Evolutionary conservation across 2,329 filamentous ascomycete genomes (phyloP).

Genomic region (Diplocarpon rosae): DNA sequence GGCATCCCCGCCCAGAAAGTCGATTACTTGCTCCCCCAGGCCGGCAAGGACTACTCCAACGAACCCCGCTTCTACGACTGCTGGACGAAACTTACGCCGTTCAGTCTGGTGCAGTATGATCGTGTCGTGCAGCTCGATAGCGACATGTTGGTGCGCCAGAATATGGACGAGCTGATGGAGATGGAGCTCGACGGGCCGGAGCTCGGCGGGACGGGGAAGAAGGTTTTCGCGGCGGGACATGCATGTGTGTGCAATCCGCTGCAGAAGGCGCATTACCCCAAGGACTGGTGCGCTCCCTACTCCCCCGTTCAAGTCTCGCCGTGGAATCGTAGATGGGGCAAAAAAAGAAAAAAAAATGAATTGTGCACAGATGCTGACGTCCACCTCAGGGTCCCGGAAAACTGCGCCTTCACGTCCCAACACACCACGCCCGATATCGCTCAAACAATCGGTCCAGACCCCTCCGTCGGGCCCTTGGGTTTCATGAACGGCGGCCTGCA

Average conservation of each 20-base stretch:
- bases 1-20: slow-evolving; percentile 60
- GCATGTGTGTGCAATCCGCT: slow-evolving; percentile 82
- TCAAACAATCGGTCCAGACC: slow-evolving; percentile 35
- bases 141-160: slow-evolving; percentile 73
- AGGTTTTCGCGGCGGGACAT: slow-evolving; percentile 73
- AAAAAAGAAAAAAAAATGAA: no score
- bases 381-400: slow-evolving; percentile 32
- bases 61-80: slow-evolving; percentile 83
- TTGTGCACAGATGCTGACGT: background rate
- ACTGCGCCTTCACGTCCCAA: slow-evolving; percentile 49
- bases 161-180: slow-evolving; percentile 94
- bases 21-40: slow-evolving; percentile 58
- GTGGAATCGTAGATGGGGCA: no score
- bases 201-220: slow-evolving; percentile 37
- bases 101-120: slow-evolving; percentile 64
- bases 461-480: slow-evolving; percentile 36
- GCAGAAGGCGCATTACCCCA: slow-evolving; percentile 66
- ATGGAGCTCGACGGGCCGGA: slow-evolving; percentile 53
- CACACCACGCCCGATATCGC: slow-evolving; percentile 36
- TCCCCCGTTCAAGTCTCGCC: background rate
- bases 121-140: slow-evolving; percentile 77
- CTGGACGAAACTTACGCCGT: slow-evolving; percentile 79
- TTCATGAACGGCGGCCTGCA: slow-evolving; percentile 46
- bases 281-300: slow-evolving; percentile 47
- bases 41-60: slow-evolving; percentile 55